Evolutionary conservation across 805 yeast species (phyloP), one percentile per base, ranked within the genome.

Genomic region (Monosporozyma siamensis): DNA sequence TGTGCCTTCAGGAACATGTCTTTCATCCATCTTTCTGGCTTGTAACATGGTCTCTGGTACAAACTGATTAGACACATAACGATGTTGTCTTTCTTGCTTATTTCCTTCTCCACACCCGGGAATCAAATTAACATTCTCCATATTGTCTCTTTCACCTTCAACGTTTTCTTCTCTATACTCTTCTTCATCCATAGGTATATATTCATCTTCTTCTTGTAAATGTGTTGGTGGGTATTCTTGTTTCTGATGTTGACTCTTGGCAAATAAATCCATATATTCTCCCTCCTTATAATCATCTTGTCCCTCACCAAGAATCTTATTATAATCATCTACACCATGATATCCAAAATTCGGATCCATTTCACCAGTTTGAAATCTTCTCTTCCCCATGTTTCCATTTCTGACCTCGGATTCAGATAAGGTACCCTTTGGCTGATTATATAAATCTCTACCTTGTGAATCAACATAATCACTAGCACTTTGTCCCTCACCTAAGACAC

Each of bases 31-130:
- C 10, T 30, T 21, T 41, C 48, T 42, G 4, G 51, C 44, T 23
- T 48, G 48, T 2, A 46, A 27, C 38, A 38, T 42, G 4, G 40
- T 38, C 9, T 42, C 40, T 2, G 48, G 39, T 26, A 47, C 36
- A 27, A 46, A 39, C 5, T 34, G 15, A 10, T 32, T 23, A 4
- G 25, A 15, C 3, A 15, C 27, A 17, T 35, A 23, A n/a, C 25
- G 34, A 8, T 38, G 38, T 26, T 25, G 31, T 15, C 30, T 18
- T 4, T 22, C 11, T 15, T 11, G 34, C 4, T 27, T 20, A n/a
- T 27, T 29, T 3, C 31, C 40, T 10, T 32, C 34, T 18, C 52
- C 52, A 41, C 52, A 48, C 2, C 52, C 52, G 15, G 50, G 52
- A 14, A 48, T 44, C 31, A 29, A n/a, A 14, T 15, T 8, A 4